These are phyloP conservation scores for Daedaleopsis sinensis DNA, from an alignment of 768 basidiomycete genomes.

Conservation along the genomic window DNA sequence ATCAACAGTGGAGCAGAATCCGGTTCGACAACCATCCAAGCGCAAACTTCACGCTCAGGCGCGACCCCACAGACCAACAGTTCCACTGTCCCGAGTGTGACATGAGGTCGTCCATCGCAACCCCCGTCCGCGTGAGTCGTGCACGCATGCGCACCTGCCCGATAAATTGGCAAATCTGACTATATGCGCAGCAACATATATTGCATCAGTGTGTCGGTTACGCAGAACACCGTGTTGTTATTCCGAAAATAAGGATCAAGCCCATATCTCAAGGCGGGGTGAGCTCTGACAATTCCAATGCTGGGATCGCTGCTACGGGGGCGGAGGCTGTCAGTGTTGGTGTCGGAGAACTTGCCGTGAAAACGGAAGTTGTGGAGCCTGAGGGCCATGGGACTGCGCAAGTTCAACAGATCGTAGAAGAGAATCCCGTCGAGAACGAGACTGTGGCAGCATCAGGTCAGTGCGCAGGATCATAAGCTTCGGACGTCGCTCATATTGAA, in stretches of 20 bases:
- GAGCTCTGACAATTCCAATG: too few relatives aligned
- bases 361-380: background rate
- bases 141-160: background rate
- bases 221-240: background rate
- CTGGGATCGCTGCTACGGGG: too few relatives aligned
- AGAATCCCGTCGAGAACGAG: background rate
- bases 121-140: background rate
- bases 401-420: background rate
- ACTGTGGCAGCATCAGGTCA: background rate
- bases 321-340: background rate
- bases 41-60: background rate
- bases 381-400: background rate
- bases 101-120: background rate
- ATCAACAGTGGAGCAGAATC: background rate
- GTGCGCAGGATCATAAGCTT: too few relatives aligned
- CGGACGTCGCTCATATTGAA: too few relatives aligned
- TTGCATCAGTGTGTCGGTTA: background rate
- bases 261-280: background rate
- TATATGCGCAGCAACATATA: background rate
- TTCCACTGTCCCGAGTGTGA: background rate
- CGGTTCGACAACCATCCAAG: background rate
- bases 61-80: background rate
- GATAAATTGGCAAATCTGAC: background rate
- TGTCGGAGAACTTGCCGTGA: background rate
- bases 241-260: background rate